Conservation (phyloP, 192 early-diverging fungal species). For the Backusella psychrophila region DNA sequence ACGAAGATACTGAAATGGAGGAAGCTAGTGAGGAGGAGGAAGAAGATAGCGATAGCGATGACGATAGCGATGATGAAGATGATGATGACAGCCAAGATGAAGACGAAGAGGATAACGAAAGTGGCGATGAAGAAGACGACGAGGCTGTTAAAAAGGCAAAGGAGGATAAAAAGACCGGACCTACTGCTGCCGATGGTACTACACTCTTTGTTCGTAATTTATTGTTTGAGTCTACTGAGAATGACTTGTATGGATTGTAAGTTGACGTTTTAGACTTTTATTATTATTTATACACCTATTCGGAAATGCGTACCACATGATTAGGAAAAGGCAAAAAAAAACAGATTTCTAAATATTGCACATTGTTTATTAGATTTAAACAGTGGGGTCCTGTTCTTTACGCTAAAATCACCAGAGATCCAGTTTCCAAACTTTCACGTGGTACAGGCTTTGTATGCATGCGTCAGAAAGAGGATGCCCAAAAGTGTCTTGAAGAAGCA, state of each 20-base stretch:
- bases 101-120: conserved; percentile 31
- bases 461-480: conserved; percentile 64
- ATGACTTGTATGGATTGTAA: conserved; percentile 60
- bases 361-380: conserved; percentile 50
- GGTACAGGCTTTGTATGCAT: conserved; percentile 97
- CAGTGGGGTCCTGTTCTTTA: conserved; percentile 78
- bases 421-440: conserved; percentile 76
- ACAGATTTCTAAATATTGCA: not conserved
- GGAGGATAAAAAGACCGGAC: conserved; percentile 29
- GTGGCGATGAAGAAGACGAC: conserved; percentile 35
- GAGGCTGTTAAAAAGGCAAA: conserved; percentile 37
- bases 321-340: not conserved
- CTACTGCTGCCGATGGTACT: conserved; percentile 54
- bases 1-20: conserved; percentile 32
- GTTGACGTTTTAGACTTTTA: not conserved
- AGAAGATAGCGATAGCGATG: conserved; percentile 21
- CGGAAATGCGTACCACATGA: not conserved
- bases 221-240: conserved; percentile 87
- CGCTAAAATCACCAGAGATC: conserved; percentile 81
- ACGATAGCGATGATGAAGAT: conserved; percentile 42
- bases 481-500: conserved; percentile 72
- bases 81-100: conserved; percentile 44
- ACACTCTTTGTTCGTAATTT: conserved; percentile 95
- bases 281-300: not conserved
- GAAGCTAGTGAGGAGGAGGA: conserved; percentile 38